Evolutionary conservation across 2,329 filamentous ascomycete species (phyloP).

Genomic region (Pseudocercospora cruenta): DNA sequence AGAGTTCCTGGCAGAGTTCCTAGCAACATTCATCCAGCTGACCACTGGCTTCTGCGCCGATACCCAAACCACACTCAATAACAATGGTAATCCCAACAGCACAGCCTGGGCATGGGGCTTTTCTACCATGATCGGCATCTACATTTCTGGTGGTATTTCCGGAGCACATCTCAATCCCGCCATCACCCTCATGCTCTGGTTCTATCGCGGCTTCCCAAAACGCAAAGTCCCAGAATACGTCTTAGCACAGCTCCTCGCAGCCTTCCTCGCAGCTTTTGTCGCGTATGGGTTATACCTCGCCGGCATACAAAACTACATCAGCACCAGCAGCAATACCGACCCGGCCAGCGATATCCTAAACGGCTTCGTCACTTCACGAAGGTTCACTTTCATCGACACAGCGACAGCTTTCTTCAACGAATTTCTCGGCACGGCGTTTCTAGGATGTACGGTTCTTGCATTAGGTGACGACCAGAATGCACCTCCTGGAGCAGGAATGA

Average conservation of each 20-base stretch:
- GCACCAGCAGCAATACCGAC: conserved; percentile 10
- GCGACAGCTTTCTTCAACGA: conserved; percentile 55
- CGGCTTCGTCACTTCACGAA: conserved; percentile 52
- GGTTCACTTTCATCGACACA: conserved; percentile 47
- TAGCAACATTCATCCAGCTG: conserved; percentile 47
- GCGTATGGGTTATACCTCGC: conserved; percentile 51
- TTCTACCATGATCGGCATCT: conserved; percentile 54
- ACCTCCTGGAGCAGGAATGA: conserved; percentile 54
- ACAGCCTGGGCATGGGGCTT: conserved; percentile 55
- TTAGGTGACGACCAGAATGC: conserved; percentile 39
- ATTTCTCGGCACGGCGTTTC: conserved; percentile 48
- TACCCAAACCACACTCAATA: conserved; percentile 46
- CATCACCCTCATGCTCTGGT: conserved; percentile 47
- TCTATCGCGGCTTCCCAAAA: conserved; percentile 58
- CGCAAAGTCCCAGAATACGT: conserved; percentile 56
- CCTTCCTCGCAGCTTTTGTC: conserved; percentile 54
- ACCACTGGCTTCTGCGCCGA: conserved; percentile 56
- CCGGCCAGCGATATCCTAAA: conserved; percentile 39
- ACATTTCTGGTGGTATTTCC: conserved; percentile 50
- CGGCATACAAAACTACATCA: conserved; percentile 40
- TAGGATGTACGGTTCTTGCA: conserved; percentile 48
- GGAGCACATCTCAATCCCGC: conserved; percentile 56
- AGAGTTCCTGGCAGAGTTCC: conserved; percentile 58
- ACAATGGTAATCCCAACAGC: conserved; percentile 46
- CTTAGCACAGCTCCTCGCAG: conserved; percentile 56